phyloP scores from a whole-genome alignment of 495 filamentous ascomycete genomes.

The Xylaria acuta region DNA sequence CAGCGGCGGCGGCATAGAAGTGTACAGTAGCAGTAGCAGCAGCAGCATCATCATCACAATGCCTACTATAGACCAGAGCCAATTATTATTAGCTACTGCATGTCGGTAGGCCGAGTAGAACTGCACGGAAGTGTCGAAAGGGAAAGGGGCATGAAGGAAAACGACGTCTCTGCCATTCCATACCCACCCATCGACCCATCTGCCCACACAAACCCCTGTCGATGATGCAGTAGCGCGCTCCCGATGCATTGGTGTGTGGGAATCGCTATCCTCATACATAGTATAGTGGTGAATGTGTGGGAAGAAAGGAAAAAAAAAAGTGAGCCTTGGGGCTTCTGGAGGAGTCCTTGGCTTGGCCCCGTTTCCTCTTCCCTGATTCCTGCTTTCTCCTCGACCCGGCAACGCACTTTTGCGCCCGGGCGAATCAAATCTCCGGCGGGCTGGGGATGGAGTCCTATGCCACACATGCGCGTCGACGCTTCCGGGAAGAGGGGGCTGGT shows the following conservation, averaged over 20 bases:
- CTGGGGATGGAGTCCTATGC: slow-evolving; percentile 17
- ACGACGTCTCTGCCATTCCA: slow-evolving; percentile 3
- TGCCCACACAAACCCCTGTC: slow-evolving; percentile 12
- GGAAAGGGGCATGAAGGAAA: neutral
- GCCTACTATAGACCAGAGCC: neutral
- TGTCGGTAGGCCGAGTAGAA: slow-evolving; percentile 10
- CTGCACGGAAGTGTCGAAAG: slow-evolving; percentile 24
- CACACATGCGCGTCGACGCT: slow-evolving; percentile 29
- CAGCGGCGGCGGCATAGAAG: slow-evolving; percentile 1
- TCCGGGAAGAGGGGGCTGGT: slow-evolving; percentile 16
- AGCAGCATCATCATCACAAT: slow-evolving; percentile 4
- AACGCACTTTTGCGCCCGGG: slow-evolving; percentile 13
- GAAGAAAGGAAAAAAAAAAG: neutral
- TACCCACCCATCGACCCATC: neutral
- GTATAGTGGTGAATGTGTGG: neutral
- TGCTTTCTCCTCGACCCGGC: slow-evolving; percentile 14
- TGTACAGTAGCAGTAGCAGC: neutral
- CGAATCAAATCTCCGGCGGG: slow-evolving; percentile 23
- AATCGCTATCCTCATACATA: slow-evolving; percentile 21
- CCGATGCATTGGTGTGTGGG: slow-evolving; percentile 41
- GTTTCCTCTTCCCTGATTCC: slow-evolving; percentile 26
- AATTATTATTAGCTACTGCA: slow-evolving; percentile 4
- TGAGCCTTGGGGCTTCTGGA: slow-evolving; percentile 19
- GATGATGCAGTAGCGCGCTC: slow-evolving; percentile 33
- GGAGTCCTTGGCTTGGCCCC: slow-evolving; percentile 15